Percentiles rank a stretch among this genome's conserved stretches.
Evolutionary conservation across 495 filamentous ascomycete species (phyloP).

Genomic region (Podospora bellae-mahoneyi): DNA sequence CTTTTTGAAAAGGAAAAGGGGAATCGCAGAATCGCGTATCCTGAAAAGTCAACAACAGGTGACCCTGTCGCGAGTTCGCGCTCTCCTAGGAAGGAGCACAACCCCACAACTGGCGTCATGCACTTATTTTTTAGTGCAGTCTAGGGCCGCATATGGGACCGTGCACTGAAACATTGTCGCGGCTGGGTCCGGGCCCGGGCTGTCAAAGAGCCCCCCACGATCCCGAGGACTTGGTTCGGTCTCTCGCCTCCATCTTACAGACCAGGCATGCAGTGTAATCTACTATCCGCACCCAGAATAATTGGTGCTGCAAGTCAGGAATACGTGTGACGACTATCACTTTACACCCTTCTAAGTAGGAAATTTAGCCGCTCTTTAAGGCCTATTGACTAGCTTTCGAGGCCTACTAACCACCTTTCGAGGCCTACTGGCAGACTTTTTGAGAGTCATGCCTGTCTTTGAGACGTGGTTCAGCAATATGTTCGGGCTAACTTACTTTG

Average conservation of each 20-base stretch:
- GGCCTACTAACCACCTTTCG: too few relatives aligned
- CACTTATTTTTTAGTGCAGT: neutral
- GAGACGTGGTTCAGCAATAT: too few relatives aligned
- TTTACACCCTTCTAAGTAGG: too few relatives aligned
- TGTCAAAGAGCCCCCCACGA: neutral
- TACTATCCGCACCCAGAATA: neutral
- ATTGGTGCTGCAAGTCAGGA: too few relatives aligned
- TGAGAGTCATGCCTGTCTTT: too few relatives aligned
- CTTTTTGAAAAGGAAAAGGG: neutral
- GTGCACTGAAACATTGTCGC: neutral
- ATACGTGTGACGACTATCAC: too few relatives aligned
- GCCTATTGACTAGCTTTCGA: too few relatives aligned
- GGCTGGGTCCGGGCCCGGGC: neutral
- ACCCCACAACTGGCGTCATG: neutral
- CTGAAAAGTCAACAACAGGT: neutral
- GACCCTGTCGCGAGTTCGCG: neutral
- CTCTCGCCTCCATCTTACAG: neutral
- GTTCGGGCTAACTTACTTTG: too few relatives aligned
- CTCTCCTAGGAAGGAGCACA: neutral
- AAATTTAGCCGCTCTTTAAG: too few relatives aligned
- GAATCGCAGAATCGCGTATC: neutral
- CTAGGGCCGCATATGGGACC: neutral
- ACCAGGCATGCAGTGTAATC: neutral
- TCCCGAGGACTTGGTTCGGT: neutral
- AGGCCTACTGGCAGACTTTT: too few relatives aligned